Base-by-base conservation (phyloP, 106 monocot species). In the Xerophyta viscosa region DNA sequence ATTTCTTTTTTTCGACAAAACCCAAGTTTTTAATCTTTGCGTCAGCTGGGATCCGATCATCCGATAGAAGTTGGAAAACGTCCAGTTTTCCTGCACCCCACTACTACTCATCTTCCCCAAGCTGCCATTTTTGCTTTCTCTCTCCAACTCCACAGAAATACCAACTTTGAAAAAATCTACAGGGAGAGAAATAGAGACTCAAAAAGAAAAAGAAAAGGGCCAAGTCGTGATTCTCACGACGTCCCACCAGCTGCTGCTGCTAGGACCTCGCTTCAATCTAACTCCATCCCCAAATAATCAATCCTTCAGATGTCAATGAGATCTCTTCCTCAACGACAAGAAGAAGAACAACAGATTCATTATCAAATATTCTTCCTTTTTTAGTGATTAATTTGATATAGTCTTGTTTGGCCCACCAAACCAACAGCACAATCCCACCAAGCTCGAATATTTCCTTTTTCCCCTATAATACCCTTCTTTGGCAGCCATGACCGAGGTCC, bases 401-500 rank as follows among this genome's bases (percentile, higher is more conserved):
- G n/a, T n/a, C n/a, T n/a, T n/a, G n/a, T n/a, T n/a, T n/a, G n/a
- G n/a, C n/a, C n/a, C n/a, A n/a, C n/a, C n/a, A n/a, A n/a, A n/a
- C n/a, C n/a, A n/a, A n/a, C n/a, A n/a, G n/a, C 33, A 36, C 33
- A 36, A 5, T n/a, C 10, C 39, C 39, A 39, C 13, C 39, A 12
- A 15, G 39, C 10, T 39, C 39, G 15, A 39, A 39, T 10, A 6
- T 36, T 36, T 36, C 33, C 10, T 39, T 39, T 10, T n/a, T n/a
- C n/a, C n/a, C n/a, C 33, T 36, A 36, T 39, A 39, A 15, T 7
- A 1, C 15, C n/a, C 13, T 39, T 36, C 10, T 39, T 39, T 39
- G 23, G 12, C 20, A 59, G 37, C 58, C 66, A 79, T 76, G 76
- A 66, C 75, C 24, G 69, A 52, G 37, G 85, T 80, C 39, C 72